These are phyloP conservation scores for Stagonosporopsis tanaceti DNA, from an alignment of 2,329 filamentous ascomycete species.

Conservation along the genomic window DNA sequence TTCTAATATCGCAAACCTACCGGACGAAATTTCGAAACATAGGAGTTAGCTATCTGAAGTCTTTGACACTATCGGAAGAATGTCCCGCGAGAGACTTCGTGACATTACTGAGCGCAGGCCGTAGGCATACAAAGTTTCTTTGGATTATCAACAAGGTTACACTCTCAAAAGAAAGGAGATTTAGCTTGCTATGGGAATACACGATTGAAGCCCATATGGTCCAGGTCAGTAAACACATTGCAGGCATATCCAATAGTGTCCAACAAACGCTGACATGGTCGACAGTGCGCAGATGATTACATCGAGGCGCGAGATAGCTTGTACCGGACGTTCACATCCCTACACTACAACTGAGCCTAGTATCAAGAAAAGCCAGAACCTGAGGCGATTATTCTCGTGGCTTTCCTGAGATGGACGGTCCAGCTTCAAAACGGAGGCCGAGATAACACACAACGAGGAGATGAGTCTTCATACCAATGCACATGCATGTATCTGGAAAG, in stretches of 20 bases:
- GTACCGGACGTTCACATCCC: background rate
- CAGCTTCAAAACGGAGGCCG: background rate
- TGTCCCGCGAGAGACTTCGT: background rate
- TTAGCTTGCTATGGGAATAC: background rate
- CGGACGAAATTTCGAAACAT: background rate
- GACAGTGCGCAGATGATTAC: background rate
- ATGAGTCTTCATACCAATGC: background rate
- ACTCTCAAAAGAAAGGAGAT: background rate
- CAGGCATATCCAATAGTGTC: background rate
- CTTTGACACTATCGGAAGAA: background rate
- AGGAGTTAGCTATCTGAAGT: background rate
- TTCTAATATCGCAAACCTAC: background rate
- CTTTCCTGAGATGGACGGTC: background rate
- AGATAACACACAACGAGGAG: background rate
- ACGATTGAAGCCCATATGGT: background rate
- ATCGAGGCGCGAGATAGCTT: slow-evolving; percentile 1
- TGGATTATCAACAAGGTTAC: background rate
- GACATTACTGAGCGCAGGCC: background rate
- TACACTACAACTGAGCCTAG: background rate
- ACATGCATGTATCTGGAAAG: background rate
- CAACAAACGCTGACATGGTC: background rate
- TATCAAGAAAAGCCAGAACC: background rate
- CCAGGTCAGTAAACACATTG: background rate
- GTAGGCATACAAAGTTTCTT: background rate
- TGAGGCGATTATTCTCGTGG: background rate